These are phyloP conservation scores for Plasmodium reichenowi DNA, from an alignment of 169 alveolate genomes.

Conservation along the genomic window DNA sequence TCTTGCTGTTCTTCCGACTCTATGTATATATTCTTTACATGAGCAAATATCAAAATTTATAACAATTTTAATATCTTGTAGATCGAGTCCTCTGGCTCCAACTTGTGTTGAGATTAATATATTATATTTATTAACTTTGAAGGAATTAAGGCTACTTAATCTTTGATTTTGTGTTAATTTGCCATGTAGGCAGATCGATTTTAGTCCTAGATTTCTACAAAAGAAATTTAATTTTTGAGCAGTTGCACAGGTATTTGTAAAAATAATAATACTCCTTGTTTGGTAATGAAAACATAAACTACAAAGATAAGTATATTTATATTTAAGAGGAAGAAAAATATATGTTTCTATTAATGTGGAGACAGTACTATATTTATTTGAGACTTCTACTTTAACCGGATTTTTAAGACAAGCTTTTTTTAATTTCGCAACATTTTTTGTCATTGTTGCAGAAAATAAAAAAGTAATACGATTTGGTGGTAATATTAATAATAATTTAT, in stretches of 20 bases:
- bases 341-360: constrained; percentile 92
- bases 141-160: constrained; percentile 93
- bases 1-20: constrained; percentile 99
- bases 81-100: constrained; percentile 99
- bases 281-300: constrained; percentile 87
- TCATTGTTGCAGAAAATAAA: constrained; percentile 99
- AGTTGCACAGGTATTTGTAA: constrained; percentile 94
- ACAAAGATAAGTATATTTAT: constrained; percentile 94
- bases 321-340: constrained; percentile 94
- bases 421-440: constrained; percentile 96
- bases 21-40: constrained; percentile 96
- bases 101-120: constrained; percentile 98
- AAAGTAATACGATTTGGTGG: constrained; percentile 96
- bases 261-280: constrained; percentile 89
- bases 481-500: constrained; percentile 91
- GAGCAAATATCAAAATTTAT: constrained; percentile 98
- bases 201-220: constrained; percentile 91
- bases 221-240: constrained; percentile 92
- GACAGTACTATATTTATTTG: constrained; percentile 94
- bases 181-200: constrained; percentile 96
- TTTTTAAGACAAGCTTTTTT: constrained; percentile 96
- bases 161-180: constrained; percentile 96
- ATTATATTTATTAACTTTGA: constrained; percentile 89
- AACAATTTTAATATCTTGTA: constrained; percentile 97
- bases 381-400: constrained; percentile 93